These are phyloP conservation scores for Xylaria sp. DNA, from an alignment of 2,329 filamentous ascomycete genomes.

Conservation along the genomic window DNA sequence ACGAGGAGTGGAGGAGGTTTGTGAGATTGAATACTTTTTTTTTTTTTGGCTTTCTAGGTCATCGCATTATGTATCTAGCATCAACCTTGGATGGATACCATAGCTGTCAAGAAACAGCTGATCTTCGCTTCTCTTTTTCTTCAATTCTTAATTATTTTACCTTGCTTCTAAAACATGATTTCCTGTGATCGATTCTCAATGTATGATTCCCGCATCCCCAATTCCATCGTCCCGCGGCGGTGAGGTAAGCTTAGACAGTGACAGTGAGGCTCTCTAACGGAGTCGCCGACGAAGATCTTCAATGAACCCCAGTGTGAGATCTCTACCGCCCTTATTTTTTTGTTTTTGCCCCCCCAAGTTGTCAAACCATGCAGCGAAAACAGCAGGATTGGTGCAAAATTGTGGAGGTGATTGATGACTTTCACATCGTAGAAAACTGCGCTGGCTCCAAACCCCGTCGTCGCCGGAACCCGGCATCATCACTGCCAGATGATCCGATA, in stretches of 20 bases:
- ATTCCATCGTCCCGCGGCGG: not conserved
- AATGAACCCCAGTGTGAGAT: conserved; percentile 11
- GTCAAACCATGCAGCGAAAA: not conserved
- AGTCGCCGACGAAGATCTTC: conserved; percentile 5
- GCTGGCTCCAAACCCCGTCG: not conserved
- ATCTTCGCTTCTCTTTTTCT: not conserved
- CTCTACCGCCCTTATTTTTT: too few species aligned
- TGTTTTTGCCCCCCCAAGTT: not conserved
- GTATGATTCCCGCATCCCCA: not conserved
- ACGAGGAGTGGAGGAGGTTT: not conserved
- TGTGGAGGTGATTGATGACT: not conserved
- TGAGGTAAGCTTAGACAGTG: conserved; percentile 17
- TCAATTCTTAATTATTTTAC: not conserved
- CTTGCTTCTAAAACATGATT: not conserved
- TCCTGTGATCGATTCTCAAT: not conserved
- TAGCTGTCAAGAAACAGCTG: not conserved
- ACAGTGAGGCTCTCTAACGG: conserved; percentile 12
- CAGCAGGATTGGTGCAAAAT: not conserved
- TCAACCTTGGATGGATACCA: conserved; percentile 7
- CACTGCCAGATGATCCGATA: conserved; percentile 15
- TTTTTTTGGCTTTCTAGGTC: not conserved
- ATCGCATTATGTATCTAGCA: conserved; percentile 22
- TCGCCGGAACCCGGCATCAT: not conserved
- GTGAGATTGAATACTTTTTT: conserved; percentile 24
- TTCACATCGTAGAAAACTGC: not conserved